These are phyloP conservation scores for Pseudoscleropodium purum DNA, from an alignment of 225 moss, liverwort and hornwort genomes.

Conservation along the genomic window DNA sequence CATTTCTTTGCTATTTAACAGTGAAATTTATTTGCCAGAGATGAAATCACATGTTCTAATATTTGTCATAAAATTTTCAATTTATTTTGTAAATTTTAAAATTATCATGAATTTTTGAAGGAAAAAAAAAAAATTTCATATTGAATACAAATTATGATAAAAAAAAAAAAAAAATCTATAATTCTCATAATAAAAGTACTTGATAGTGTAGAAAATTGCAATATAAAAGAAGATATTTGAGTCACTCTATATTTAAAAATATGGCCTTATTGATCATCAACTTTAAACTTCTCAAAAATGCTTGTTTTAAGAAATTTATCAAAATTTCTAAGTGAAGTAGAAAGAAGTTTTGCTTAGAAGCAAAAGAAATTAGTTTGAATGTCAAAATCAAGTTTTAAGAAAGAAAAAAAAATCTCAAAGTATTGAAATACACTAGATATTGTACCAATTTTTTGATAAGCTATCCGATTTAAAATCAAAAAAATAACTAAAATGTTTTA, in stretches of 20 bases:
- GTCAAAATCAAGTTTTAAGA: neutral
- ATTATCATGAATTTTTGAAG: too few relatives aligned
- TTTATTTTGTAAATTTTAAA: neutral
- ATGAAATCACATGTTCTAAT: too few relatives aligned
- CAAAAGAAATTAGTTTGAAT: neutral
- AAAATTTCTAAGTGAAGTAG: neutral
- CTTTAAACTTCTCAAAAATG: neutral
- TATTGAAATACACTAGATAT: neutral
- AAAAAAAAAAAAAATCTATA: neutral
- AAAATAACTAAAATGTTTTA: neutral
- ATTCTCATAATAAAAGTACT: too few relatives aligned
- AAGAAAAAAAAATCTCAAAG: neutral
- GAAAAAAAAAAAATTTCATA: neutral
- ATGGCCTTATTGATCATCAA: too few relatives aligned
- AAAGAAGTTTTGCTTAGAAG: neutral
- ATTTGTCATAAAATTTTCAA: neutral
- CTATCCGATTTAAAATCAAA: neutral
- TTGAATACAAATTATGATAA: neutral
- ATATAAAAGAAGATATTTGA: neutral
- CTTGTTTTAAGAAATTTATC: neutral
- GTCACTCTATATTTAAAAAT: neutral
- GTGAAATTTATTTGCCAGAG: neutral
- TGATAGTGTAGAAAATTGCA: rapidly evolving
- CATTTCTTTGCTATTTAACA: neutral
- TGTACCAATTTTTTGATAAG: neutral